Evolutionary conservation across 768 basidiomycete genomes (phyloP), one percentile per base, ranked within the genome.

Genomic region (Zangia roseola): DNA sequence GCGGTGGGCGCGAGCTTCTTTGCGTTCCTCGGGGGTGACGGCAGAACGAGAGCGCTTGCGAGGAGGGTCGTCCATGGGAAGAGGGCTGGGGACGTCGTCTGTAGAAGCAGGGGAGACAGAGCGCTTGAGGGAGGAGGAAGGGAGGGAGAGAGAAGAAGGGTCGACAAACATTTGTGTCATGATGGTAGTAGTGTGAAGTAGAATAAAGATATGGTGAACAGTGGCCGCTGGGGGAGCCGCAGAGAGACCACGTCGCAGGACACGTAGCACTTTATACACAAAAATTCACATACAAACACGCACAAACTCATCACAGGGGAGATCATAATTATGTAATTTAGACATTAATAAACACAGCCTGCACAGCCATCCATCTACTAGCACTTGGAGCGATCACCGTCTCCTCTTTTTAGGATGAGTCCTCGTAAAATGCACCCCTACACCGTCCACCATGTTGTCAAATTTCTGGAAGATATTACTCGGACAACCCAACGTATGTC

Each of bases 1-100:
- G 48, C 93, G 84, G 71, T 93, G 90, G 14, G 89, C 91, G 55
- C 93, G 79, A 40, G 88, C 90, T 65, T 92, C 91, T 59, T 82
- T 88, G 68, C 88, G 87, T 61, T 91, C 88, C 53, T 91, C 90
- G 0, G 85, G 73, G 6, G 81, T 73, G 21, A 76, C 40, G 10
- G 79, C 78, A 8, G 84, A 76, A 59, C 90, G 84, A 28, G 81
- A 66, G 24, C 90, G 88, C 64, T 92, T 92, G 57, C 88, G 84
- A 24, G 88, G 78, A 13, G 84, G 80, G 25, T 77, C 76, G 9
- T 71, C 52, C 16, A 67, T 12, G 10, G 56, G 19, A 9, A 0
- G 6, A 8, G 45, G 38, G 9, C 43, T 54, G 16, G 53, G 36
- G 4, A 50, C 47, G 14, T 62, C 65, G 7, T 13, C 33, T 13